Conservation (phyloP, 176 grass and related monocot genomes). For the Saccharum officinarum region DNA sequence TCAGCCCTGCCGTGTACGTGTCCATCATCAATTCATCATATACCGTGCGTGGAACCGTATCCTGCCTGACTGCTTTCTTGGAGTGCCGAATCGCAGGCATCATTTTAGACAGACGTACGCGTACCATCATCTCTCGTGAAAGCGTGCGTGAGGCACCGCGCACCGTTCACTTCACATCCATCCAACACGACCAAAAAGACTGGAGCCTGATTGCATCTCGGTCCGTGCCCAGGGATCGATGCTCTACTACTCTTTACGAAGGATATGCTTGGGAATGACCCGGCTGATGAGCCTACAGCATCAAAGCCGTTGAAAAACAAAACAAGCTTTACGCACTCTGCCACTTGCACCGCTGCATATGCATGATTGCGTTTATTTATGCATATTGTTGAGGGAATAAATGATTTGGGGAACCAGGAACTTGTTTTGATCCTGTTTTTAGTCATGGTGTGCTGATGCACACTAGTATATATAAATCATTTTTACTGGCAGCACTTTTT, state of each 20-base stretch:
- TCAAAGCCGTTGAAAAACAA: background rate
- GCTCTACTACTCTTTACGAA: background rate
- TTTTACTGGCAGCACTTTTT: too few relatives aligned
- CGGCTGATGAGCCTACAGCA: background rate
- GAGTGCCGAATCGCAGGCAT: background rate
- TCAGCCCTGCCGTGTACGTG: background rate
- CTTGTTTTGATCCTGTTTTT: background rate
- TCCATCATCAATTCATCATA: background rate
- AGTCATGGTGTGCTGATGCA: background rate
- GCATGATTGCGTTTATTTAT: slow-evolving; percentile 7
- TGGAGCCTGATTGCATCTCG: background rate
- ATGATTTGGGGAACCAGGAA: background rate
- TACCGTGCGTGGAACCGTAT: background rate
- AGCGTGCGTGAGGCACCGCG: background rate
- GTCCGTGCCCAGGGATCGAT: slow-evolving; percentile 6
- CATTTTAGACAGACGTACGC: too few relatives aligned
- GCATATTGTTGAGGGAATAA: background rate
- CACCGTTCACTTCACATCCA: background rate
- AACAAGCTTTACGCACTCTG: background rate
- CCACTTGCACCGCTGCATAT: background rate
- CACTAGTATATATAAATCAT: too few relatives aligned
- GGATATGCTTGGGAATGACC: background rate
- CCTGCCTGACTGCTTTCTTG: background rate
- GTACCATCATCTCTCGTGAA: background rate
- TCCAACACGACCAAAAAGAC: background rate